A percentile compares a stretch with the other conserved stretches of the same genome.
phyloP scores from a whole-genome alignment of 805 yeast species.

The Candida oleophila region DNA sequence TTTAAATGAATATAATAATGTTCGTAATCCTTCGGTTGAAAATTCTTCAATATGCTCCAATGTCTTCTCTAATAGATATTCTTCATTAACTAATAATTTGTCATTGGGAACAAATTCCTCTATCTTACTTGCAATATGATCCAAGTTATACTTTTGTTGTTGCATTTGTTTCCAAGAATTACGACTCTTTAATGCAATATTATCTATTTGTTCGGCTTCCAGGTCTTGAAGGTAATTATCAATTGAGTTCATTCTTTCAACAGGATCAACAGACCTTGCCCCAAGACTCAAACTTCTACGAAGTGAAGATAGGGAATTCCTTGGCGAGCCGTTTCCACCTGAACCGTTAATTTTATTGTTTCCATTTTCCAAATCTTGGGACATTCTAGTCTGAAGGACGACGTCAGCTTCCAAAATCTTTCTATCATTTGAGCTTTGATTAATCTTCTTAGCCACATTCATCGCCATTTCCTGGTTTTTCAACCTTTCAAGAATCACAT shows the following conservation, averaged over 20 bases:
- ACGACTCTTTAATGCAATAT: conserved; percentile 52
- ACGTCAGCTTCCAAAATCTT: conserved; percentile 76
- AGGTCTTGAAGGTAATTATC: conserved; percentile 48
- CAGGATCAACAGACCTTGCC: conserved; percentile 1
- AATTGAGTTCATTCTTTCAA: conserved; percentile 37
- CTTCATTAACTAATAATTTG: conserved; percentile 64
- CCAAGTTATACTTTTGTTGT: conserved; percentile 49
- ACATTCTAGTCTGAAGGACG: conserved; percentile 57
- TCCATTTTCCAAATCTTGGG: conserved; percentile 20
- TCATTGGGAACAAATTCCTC: conserved; percentile 41
- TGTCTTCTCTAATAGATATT: conserved; percentile 76
- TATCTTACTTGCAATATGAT: conserved; percentile 7
- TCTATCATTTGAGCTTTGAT: conserved; percentile 56
- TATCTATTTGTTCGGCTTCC: conserved; percentile 53
- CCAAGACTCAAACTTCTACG: conserved; percentile 26
- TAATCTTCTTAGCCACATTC: conserved; percentile 62
- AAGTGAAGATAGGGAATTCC: conserved; percentile 32
- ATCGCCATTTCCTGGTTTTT: conserved; percentile 57
- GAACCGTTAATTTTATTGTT: not conserved
- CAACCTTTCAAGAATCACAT: conserved; percentile 76
- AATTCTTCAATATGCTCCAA: conserved; percentile 90
- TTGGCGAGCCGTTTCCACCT: conserved; percentile 5
- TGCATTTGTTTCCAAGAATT: conserved; percentile 62
- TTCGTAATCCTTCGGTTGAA: conserved; percentile 92
- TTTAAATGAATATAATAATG: conserved; percentile 77